phyloP scores from a whole-genome alignment of 441 rosid genomes.

The Croton laevigatus region DNA sequence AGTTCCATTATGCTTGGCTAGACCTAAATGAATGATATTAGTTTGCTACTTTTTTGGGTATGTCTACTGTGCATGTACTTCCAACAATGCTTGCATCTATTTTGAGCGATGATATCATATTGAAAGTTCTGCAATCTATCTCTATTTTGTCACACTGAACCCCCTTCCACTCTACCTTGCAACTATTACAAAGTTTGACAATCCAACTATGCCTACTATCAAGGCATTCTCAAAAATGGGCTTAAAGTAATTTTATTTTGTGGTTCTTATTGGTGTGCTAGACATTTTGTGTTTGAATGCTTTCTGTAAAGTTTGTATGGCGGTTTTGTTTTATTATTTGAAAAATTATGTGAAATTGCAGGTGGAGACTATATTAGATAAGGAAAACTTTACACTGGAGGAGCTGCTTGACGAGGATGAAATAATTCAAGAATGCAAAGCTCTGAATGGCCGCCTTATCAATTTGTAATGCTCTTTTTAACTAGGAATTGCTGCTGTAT shows the following conservation, averaged over 20 bases:
- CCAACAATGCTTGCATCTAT: not conserved
- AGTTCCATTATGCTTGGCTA: not conserved
- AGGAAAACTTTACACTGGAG: constrained; percentile 75
- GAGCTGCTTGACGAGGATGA: constrained; percentile 98
- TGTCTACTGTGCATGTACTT: not conserved
- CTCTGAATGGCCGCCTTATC: constrained; percentile 80
- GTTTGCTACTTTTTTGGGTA: not conserved
- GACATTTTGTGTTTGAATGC: not conserved
- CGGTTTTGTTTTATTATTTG: not conserved
- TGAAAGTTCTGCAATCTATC: not conserved
- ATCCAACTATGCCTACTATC: not conserved
- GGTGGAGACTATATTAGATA: constrained; percentile 95
- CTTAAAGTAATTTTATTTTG: not conserved
- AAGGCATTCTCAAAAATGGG: not conserved
- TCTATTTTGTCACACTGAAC: not conserved
- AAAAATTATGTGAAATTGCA: constrained; percentile 27
- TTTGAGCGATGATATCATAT: not conserved
- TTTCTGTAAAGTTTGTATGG: not conserved
- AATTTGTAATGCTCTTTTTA: constrained; percentile 58
- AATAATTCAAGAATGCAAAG: constrained; percentile 97
- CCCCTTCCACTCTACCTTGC: not conserved
- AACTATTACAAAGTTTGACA: not conserved
- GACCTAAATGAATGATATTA: not conserved
- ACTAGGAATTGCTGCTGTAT: not conserved
- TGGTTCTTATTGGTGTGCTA: not conserved